Evolutionary conservation across 2,329 filamentous ascomycete genomes (phyloP), one percentile per base, ranked within the genome.

Genomic region (Leptoxyphium fumago): DNA sequence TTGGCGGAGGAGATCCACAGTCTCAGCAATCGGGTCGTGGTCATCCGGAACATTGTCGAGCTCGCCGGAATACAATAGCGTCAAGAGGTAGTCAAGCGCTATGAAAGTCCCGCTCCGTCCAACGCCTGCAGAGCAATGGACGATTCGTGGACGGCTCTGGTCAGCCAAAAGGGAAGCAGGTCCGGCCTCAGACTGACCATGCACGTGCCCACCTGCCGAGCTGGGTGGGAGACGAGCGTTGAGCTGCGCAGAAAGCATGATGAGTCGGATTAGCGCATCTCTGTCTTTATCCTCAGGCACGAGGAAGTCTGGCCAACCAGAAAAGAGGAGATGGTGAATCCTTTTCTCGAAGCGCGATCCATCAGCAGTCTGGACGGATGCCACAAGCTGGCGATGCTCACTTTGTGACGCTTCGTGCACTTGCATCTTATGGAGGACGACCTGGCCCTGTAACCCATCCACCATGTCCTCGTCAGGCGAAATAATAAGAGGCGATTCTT

Each of bases 101-200:
- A 98, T 94, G 59, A 96, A 98, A 0, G 91, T 96, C 29, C 91
- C 91, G 7, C 84, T 94, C 44, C 91, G 78, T 10, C 91, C 91
- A 11, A 98, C 89, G 34, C 91, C 91, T 7, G 91, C 91, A 58
- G 85, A 94, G 67, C 70, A 73, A 46, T 73, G 70, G 2, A 73
- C 64, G 47, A 96, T 80, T 44, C 89, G 80, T 4, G 89, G 84
- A 55, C 83, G 87, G 39, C 50, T 48, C 41, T 58, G 52, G 29
- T 55, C 51, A 8, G 51, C 46, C 7, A 26, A 7, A 26, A 26
- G 21, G 36, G 45, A 44, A 15, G 14, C 11, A n/a, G 52, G 47
- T n/a, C 54, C 48, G 38, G 55, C 53, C 18, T 46, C 40, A 60
- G 63, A 36, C 32, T 13, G 15, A 36, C 32, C 32, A 36, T 36